Conservation (phyloP, 177 flowering plant species). For the Telopea speciosissima region DNA sequence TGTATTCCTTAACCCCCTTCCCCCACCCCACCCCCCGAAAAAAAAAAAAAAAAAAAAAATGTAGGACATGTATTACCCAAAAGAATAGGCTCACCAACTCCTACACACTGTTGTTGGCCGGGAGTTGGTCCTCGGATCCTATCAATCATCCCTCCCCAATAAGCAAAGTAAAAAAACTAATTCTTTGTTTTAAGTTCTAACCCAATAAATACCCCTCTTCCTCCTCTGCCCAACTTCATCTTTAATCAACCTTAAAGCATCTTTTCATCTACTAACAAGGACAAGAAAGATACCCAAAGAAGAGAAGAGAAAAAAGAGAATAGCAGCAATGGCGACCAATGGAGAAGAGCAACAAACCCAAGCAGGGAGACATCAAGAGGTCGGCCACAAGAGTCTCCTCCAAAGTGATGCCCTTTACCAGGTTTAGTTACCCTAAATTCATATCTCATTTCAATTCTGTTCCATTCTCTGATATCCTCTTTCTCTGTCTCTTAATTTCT, state of each 20-base stretch:
- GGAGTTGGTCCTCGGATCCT: not conserved
- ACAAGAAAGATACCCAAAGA: no score
- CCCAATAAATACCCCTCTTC: not conserved
- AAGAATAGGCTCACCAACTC: not conserved
- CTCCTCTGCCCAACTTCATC: not conserved
- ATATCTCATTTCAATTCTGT: not conserved
- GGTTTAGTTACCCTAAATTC: conserved; percentile 13
- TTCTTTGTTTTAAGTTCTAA: not conserved
- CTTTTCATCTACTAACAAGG: not conserved
- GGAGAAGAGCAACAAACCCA: conserved; percentile 17
- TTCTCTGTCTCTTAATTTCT: not conserved
- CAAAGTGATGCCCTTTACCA: conserved; percentile 56
- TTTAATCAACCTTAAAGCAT: not conserved
- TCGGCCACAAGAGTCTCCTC: conserved; percentile 62
- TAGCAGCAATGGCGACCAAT: conserved; percentile 20
- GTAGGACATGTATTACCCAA: not conserved
- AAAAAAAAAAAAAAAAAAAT: no score
- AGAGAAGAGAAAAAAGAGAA: no score
- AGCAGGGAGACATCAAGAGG: conserved; percentile 38
- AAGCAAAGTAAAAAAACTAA: not conserved
- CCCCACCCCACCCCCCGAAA: no score
- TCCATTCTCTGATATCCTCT: not conserved
- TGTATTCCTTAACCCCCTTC: no score
- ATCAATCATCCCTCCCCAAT: not conserved
- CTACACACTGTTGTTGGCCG: not conserved